Percentiles rank a stretch among this genome's conserved stretches.
Conservation (phyloP, 2,329 filamentous ascomycete species). For the Penicillium corylophilum region DNA sequence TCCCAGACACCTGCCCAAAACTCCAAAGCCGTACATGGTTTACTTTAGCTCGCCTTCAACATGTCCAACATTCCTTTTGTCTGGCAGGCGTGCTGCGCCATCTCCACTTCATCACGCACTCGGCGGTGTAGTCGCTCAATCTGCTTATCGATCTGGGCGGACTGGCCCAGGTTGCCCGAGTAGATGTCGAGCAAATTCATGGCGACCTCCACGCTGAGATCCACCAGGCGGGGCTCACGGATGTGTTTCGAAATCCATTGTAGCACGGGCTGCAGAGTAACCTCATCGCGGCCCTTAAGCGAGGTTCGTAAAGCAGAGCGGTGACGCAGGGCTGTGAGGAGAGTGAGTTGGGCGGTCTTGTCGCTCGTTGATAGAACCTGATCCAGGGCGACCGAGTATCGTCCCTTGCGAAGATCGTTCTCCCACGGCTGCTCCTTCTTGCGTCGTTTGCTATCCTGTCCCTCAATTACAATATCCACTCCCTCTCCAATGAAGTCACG, state of each 20-base stretch:
- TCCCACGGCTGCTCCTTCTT: constrained; percentile 77
- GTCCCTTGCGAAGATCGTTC: constrained; percentile 71
- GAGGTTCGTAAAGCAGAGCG: constrained; percentile 80
- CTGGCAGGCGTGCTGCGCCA: constrained; percentile 76
- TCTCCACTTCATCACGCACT: constrained; percentile 76
- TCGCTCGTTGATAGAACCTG: constrained; percentile 64
- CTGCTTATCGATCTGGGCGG: constrained; percentile 67
- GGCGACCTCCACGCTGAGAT: constrained; percentile 77
- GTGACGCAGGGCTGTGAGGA: constrained; percentile 82
- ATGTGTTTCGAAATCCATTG: constrained; percentile 81
- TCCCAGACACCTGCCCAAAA: constrained; percentile 19
- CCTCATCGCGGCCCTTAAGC: constrained; percentile 76
- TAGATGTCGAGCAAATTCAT: constrained; percentile 85
- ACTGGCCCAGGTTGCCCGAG: constrained; percentile 72
- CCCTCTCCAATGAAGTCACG: constrained; percentile 82
- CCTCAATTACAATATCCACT: constrained; percentile 83
- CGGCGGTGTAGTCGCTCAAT: constrained; percentile 68
- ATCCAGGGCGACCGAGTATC: constrained; percentile 77
- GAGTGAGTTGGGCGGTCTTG: constrained; percentile 66
- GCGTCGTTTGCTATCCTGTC: constrained; percentile 58
- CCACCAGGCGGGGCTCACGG: constrained; percentile 76
- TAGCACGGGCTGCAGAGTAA: constrained; percentile 76
- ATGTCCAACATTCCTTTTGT: constrained; percentile 87
- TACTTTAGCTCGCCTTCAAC: constrained; percentile 45
- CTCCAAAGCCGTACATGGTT: constrained; percentile 17